Conservation (phyloP, 495 filamentous ascomycete species). For the Lophium mytilinum region DNA sequence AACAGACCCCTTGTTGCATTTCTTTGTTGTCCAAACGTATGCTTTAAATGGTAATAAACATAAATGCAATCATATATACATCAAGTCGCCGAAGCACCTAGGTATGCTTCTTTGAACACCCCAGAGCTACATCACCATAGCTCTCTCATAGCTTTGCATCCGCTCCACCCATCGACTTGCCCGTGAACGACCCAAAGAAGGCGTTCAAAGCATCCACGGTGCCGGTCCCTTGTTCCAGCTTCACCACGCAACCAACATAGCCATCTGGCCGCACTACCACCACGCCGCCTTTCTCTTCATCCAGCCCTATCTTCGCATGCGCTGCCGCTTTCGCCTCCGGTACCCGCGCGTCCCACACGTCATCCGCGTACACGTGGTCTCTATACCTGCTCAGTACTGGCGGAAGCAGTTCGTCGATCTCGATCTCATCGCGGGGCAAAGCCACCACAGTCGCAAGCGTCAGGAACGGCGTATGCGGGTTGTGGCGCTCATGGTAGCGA, state of each 20-base stretch:
- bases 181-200: constrained; percentile 65
- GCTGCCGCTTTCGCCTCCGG: constrained; percentile 62
- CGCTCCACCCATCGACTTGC: constrained; percentile 25
- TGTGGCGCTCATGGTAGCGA: constrained; percentile 70
- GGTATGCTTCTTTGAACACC: no score
- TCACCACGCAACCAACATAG: constrained; percentile 69
- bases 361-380: constrained; percentile 80
- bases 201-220: constrained; percentile 75
- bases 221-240: constrained; percentile 62
- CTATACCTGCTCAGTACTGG: constrained; percentile 51
- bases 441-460: constrained; percentile 68
- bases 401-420: constrained; percentile 59
- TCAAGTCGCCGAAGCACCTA: no score
- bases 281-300: constrained; percentile 63
- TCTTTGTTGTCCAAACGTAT: no score
- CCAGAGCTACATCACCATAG: no score
- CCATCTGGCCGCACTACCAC: constrained; percentile 80
- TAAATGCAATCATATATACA: no score
- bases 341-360: constrained; percentile 64
- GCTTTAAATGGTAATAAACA: no score
- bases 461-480: constrained; percentile 75
- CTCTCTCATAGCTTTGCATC: constrained; percentile 13
- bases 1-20: no score
- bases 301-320: constrained; percentile 79
- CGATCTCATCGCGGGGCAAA: constrained; percentile 51